A percentile compares a stretch with the other conserved stretches of the same genome.
Conservation (phyloP, 2,329 filamentous ascomycete genomes). For the Aspergillus arachidicola region DNA sequence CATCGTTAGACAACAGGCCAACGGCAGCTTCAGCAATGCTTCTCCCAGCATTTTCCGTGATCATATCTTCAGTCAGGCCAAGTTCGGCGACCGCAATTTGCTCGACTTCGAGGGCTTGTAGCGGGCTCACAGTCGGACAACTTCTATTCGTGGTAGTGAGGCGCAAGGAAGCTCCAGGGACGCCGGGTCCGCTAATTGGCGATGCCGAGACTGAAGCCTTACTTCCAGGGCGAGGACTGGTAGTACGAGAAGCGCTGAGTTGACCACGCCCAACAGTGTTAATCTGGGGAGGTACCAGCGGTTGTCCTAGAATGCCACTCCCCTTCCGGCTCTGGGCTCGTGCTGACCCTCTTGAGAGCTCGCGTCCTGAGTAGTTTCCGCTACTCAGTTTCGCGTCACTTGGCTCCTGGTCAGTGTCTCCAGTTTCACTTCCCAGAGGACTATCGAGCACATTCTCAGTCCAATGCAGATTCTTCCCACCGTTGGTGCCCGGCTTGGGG, state of each 20-base stretch:
- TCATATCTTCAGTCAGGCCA: slow-evolving; percentile 83
- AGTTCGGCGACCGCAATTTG: slow-evolving; percentile 87
- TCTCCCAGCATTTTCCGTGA: slow-evolving; percentile 87
- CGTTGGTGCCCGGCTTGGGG: slow-evolving; percentile 67
- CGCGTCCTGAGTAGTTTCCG: slow-evolving; percentile 49
- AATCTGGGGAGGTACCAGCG: slow-evolving; percentile 37
- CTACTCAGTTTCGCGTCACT: slow-evolving; percentile 48
- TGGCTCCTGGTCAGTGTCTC: slow-evolving; percentile 56
- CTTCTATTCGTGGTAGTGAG: slow-evolving; percentile 57
- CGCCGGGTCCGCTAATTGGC: slow-evolving; percentile 41
- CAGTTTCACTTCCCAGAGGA: slow-evolving; percentile 73
- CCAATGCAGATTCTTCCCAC: slow-evolving; percentile 88
- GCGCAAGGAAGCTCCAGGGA: slow-evolving; percentile 49
- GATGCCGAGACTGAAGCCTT: slow-evolving; percentile 45
- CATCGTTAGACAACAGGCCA: slow-evolving; percentile 64
- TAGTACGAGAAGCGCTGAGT: slow-evolving; percentile 39
- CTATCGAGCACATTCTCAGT: slow-evolving; percentile 85
- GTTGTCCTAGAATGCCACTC: slow-evolving; percentile 44
- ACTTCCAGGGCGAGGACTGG: slow-evolving; percentile 41
- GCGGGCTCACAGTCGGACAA: slow-evolving; percentile 63
- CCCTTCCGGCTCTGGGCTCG: slow-evolving; percentile 43
- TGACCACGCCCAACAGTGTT: slow-evolving; percentile 39
- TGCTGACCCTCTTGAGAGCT: slow-evolving; percentile 41
- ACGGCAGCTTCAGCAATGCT: slow-evolving; percentile 81
- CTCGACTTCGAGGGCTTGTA: slow-evolving; percentile 91